Evolutionary conservation across 1,139 yeast species (phyloP), one percentile per base, ranked within the genome.

Genomic region (Pichia sp.): DNA sequence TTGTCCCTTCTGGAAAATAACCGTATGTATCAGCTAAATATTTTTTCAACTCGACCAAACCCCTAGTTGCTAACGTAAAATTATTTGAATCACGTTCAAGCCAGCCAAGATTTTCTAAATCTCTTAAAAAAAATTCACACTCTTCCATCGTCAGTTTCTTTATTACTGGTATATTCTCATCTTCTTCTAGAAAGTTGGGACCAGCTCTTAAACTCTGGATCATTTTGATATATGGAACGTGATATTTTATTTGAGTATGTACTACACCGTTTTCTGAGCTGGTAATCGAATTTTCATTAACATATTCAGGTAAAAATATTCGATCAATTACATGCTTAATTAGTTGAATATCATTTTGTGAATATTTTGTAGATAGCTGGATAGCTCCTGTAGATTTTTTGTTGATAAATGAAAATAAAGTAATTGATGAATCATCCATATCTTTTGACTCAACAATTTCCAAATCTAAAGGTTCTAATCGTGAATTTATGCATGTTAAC

Each of bases 71-170:
- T 16, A 68, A 50, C 2, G 62, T 54, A 43, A 61, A 66, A 22
- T 54, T 52, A 23, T 63, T 61, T 9, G 54, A 48, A 18, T 50
- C 47, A n/a, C 57, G 42, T 29, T 66, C 66, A 1, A 80, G 60
- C 84, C 85, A 80, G 6, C 81, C 84, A 50, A 72, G 75, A 48
- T 72, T 72, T 8, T 76, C 69, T 23, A 80, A 59, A 25, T 64
- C 57, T 9, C 59, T 65, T 2, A 80, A 55, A 34, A 79, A 66
- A 0, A 47, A 50, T 16, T 67, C 66, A 0, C 61, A 56, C 24
- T 60, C 63, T 6, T 54, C 51, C 20, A 56, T 48, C 27, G 65
- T 62, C 40, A 63, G 32, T 29, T 44, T 39, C 8, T 20, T 39
- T 9, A 43, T 32, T 15, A 38, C 5, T 15, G 47, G 55, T 3